Conservation (phyloP, 2,329 filamentous ascomycete species). For the Pseudofabraea citricarpa region DNA sequence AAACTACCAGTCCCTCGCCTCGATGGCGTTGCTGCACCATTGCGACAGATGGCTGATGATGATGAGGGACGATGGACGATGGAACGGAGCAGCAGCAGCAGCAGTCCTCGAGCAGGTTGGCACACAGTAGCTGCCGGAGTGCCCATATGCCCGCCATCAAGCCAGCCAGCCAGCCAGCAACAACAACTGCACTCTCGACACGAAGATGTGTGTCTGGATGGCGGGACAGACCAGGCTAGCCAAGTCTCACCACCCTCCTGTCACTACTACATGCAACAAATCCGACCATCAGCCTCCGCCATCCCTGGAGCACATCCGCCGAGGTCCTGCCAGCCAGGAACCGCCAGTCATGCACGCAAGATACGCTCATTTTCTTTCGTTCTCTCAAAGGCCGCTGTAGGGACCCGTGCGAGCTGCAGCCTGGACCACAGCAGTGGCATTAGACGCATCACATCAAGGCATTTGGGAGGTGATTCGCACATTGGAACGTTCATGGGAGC, state of each 20-base stretch:
- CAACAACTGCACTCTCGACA: background rate
- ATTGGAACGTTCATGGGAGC: background rate
- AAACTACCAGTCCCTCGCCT: conserved; percentile 1
- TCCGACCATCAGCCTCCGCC: background rate
- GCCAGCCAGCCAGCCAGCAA: background rate
- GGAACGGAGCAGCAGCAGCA: no score
- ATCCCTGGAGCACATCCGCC: no score
- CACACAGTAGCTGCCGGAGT: background rate
- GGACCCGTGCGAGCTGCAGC: background rate
- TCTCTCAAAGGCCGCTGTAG: background rate
- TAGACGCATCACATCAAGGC: background rate
- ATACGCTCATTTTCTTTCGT: no score
- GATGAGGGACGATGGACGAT: no score
- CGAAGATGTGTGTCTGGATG: no score
- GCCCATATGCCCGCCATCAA: background rate
- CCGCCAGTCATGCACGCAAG: no score
- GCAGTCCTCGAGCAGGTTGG: conserved; percentile 1
- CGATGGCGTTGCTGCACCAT: conserved; percentile 1
- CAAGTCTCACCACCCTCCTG: background rate
- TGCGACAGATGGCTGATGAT: conserved; percentile 2
- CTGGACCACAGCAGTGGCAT: background rate
- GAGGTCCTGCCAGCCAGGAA: no score
- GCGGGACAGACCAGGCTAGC: conserved; percentile 1
- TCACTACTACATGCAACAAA: background rate
- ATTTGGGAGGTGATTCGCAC: background rate